phyloP scores from a whole-genome alignment of 2,329 filamentous ascomycete genomes.

The Cordyceps sp. region DNA sequence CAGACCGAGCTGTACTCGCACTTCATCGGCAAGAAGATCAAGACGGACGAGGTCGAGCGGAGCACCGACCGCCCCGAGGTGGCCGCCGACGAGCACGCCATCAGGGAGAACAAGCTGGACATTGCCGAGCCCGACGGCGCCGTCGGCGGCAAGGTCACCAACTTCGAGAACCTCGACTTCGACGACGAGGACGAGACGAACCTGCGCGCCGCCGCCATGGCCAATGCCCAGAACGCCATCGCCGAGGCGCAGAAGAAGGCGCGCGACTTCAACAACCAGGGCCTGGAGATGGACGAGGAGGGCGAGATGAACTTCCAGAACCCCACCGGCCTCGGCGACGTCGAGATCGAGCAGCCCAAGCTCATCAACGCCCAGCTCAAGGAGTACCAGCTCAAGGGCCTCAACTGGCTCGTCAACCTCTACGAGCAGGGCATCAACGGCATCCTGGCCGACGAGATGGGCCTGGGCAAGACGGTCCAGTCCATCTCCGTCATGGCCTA shows the following conservation, averaged over 20 bases:
- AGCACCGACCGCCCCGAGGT: slow-evolving; percentile 72
- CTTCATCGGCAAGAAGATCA: slow-evolving; percentile 99
- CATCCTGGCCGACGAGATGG: slow-evolving; percentile 98
- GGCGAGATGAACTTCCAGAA: slow-evolving; percentile 99
- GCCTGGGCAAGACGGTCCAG: slow-evolving; percentile 96
- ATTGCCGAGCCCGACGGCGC: slow-evolving; percentile 36
- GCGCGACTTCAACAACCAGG: slow-evolving; percentile 73
- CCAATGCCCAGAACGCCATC: slow-evolving; percentile 91
- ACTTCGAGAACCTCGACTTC: slow-evolving; percentile 90
- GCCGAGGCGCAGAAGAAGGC: slow-evolving; percentile 89
- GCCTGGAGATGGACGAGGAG: slow-evolving; percentile 62
- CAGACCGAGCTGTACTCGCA: slow-evolving; percentile 98
- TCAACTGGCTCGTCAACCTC: slow-evolving; percentile 97
- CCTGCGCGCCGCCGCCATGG: slow-evolving; percentile 71
- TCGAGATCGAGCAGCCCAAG: slow-evolving; percentile 87
- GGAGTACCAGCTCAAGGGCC: slow-evolving; percentile 96
- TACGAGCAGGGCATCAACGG: slow-evolving; percentile 99
- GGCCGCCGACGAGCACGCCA: slow-evolving; percentile 29
- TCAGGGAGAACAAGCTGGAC: slow-evolving; percentile 25
- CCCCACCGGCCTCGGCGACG: slow-evolving; percentile 82
- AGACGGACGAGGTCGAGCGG: slow-evolving; percentile 85
- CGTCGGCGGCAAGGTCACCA: slow-evolving; percentile 58
- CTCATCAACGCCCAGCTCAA: slow-evolving; percentile 89
- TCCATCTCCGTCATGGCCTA: slow-evolving; percentile 99
- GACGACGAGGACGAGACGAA: slow-evolving; percentile 83